A percentile compares a stretch with the other conserved stretches of the same genome.
Conservation (phyloP, 2,329 filamentous ascomycete species). For the Calonectria honghensis region DNA sequence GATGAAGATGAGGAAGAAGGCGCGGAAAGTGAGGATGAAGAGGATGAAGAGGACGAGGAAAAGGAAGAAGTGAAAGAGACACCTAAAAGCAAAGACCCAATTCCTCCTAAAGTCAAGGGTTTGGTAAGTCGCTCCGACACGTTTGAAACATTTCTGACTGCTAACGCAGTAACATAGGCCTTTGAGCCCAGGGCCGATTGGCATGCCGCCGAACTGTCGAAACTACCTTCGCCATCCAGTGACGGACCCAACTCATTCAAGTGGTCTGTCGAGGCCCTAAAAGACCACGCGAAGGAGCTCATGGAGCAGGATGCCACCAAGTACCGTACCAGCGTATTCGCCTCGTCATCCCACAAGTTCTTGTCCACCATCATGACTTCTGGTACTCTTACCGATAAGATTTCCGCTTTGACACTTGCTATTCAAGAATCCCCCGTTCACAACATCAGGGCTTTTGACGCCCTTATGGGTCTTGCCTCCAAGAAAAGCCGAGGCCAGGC, state of each 20-base stretch:
- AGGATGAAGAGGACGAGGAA: conserved; percentile 57
- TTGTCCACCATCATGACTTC: conserved; percentile 97
- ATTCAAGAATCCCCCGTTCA: conserved; percentile 97
- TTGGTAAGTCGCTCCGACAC: conserved; percentile 57
- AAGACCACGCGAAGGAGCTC: conserved; percentile 83
- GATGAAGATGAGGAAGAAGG: conserved; percentile 60
- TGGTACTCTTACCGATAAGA: conserved; percentile 96
- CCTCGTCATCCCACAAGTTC: conserved; percentile 94
- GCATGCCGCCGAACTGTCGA: conserved; percentile 68
- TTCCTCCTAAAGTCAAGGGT: conserved; percentile 56
- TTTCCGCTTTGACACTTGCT: conserved; percentile 94
- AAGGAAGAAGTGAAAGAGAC: conserved; percentile 52
- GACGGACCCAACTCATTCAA: conserved; percentile 67
- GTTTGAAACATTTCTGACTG: conserved; percentile 52
- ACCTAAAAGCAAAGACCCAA: conserved; percentile 57
- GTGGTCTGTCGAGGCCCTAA: conserved; percentile 70
- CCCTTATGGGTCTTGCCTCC: conserved; percentile 85
- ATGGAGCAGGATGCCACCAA: conserved; percentile 85
- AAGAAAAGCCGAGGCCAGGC: conserved; percentile 97
- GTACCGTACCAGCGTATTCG: conserved; percentile 84
- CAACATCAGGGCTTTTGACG: conserved; percentile 92
- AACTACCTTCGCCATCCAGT: conserved; percentile 66
- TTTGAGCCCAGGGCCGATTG: conserved; percentile 76
- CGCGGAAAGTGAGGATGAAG: conserved; percentile 58
- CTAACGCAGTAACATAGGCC: conserved; percentile 65